A percentile compares a stretch with the other conserved stretches of the same genome.
These are phyloP conservation scores for Arabidopsis suecica DNA, from an alignment of 345 rosid species.

Conservation along the genomic window DNA sequence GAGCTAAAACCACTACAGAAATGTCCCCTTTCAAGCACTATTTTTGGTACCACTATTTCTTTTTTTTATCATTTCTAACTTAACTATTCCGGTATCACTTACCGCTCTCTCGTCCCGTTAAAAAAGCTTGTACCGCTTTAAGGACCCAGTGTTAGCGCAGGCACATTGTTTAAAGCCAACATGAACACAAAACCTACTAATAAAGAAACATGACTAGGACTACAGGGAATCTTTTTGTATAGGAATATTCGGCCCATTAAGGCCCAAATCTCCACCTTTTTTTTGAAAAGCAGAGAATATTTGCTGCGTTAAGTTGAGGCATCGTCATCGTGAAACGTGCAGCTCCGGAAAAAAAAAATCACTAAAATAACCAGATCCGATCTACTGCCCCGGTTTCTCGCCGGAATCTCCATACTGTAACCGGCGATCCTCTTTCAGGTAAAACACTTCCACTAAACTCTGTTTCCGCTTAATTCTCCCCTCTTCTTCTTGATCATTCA, in stretches of 20 bases:
- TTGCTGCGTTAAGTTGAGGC: constrained; percentile 44
- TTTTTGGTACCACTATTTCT: no score
- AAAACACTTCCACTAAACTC: background rate
- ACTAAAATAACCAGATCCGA: constrained; percentile 31
- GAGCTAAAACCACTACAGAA: no score
- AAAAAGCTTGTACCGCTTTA: no score
- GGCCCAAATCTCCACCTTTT: background rate
- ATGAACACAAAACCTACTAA: background rate
- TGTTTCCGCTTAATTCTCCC: background rate
- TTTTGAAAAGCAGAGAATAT: constrained; percentile 1
- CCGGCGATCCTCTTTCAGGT: constrained; percentile 31
- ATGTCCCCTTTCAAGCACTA: no score
- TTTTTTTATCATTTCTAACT: no score
- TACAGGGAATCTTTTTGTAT: background rate
- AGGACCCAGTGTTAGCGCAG: no score
- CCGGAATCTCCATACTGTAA: constrained; percentile 37
- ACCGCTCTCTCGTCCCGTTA: no score
- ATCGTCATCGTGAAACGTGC: constrained; percentile 37
- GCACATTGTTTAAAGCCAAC: background rate
- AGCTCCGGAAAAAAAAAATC: constrained; percentile 12
- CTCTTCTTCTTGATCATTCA: constrained; percentile 21
- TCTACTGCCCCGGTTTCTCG: constrained; percentile 36
- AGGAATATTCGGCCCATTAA: constrained; percentile 32
- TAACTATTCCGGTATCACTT: no score
- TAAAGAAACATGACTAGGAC: background rate